Evolutionary conservation across 2,329 filamentous ascomycete genomes (phyloP).

Genomic region (Blumeria graminis): DNA sequence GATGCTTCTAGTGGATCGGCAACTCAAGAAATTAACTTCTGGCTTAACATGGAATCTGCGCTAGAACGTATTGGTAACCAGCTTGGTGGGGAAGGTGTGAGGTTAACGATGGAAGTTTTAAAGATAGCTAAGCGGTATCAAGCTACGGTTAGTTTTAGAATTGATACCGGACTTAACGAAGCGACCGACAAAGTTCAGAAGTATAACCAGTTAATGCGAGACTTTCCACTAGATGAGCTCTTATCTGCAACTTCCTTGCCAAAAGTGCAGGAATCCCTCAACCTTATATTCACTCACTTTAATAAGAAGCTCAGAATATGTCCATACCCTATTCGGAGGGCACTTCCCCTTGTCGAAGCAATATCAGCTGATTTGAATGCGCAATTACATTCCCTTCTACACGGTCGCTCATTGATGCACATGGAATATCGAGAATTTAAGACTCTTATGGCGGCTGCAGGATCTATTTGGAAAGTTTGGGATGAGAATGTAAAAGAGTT

Average conservation of each 20-base stretch:
- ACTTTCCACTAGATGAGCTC: slow-evolving; percentile 88
- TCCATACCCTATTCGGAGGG: slow-evolving; percentile 79
- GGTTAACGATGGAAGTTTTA: slow-evolving; percentile 77
- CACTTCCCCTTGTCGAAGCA: slow-evolving; percentile 81
- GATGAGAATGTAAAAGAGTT: slow-evolving; percentile 95
- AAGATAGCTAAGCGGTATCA: slow-evolving; percentile 96
- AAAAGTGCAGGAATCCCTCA: slow-evolving; percentile 73
- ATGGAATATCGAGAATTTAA: slow-evolving; percentile 82
- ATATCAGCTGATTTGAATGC: slow-evolving; percentile 85
- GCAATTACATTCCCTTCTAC: slow-evolving; percentile 62
- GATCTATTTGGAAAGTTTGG: slow-evolving; percentile 76
- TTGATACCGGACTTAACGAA: slow-evolving; percentile 89
- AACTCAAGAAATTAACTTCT: slow-evolving; percentile 96
- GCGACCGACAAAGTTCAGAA: slow-evolving; percentile 91
- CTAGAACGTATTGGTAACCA: slow-evolving; percentile 80
- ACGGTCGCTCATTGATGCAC: slow-evolving; percentile 72
- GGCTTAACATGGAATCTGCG: slow-evolving; percentile 88
- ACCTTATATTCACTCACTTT: slow-evolving; percentile 75
- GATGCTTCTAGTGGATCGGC: slow-evolving; percentile 58
- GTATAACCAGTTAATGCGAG: slow-evolving; percentile 96
- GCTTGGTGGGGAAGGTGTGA: slow-evolving; percentile 67
- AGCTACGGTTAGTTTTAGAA: slow-evolving; percentile 86
- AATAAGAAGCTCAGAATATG: slow-evolving; percentile 97
- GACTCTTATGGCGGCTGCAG: slow-evolving; percentile 58
- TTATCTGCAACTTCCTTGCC: slow-evolving; percentile 72